A percentile compares a stretch with the other conserved stretches of the same genome.
phyloP scores from a whole-genome alignment of 2,329 filamentous ascomycete species.

The Trichophyton simii region DNA sequence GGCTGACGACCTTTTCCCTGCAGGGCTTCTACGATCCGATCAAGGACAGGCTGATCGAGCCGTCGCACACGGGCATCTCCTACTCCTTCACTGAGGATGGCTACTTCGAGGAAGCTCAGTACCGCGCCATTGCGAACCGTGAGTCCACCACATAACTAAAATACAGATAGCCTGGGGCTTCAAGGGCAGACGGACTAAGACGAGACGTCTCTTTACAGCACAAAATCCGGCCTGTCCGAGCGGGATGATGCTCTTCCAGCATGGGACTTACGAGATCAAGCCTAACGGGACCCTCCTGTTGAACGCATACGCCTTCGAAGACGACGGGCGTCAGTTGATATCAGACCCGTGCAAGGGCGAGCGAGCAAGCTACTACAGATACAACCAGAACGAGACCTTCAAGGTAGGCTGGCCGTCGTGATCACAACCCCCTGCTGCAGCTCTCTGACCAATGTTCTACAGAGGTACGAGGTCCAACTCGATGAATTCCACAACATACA shows the following conservation, averaged over 20 bases:
- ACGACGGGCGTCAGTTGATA: constrained; percentile 55
- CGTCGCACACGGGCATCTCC: constrained; percentile 53
- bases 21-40: constrained; percentile 59
- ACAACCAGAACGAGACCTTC: constrained; percentile 52
- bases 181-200: not conserved
- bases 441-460: not conserved
- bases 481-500: constrained; percentile 51
- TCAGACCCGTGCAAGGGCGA: constrained; percentile 51
- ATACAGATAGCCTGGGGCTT: not conserved
- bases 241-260: constrained; percentile 61
- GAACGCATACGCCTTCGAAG: constrained; percentile 41
- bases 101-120: constrained; percentile 57
- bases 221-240: constrained; percentile 48
- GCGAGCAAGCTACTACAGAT: constrained; percentile 49
- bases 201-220: constrained; percentile 29
- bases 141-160: constrained; percentile 22
- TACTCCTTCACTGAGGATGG: constrained; percentile 61
- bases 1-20: constrained; percentile 5
- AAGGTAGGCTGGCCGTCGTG: constrained; percentile 33
- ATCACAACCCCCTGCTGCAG: not conserved
- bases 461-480: constrained; percentile 34
- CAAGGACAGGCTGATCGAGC: constrained; percentile 54
- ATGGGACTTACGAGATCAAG: constrained; percentile 48
- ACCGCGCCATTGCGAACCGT: constrained; percentile 58
- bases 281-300: constrained; percentile 48